These are phyloP conservation scores for Rutstroemia sp. DNA, from an alignment of 2,329 filamentous ascomycete species.

Conservation along the genomic window DNA sequence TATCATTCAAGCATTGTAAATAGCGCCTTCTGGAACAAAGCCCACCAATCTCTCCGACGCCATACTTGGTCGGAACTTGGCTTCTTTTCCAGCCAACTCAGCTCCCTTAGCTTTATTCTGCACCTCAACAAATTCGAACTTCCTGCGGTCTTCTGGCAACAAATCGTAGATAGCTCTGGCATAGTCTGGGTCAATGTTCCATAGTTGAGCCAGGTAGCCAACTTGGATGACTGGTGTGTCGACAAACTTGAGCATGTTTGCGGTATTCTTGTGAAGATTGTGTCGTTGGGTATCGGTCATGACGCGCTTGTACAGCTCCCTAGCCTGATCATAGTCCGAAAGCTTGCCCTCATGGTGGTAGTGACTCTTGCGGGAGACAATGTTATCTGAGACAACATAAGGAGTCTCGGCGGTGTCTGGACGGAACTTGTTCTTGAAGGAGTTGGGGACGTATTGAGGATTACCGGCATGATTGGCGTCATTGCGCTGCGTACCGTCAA, in stretches of 20 bases:
- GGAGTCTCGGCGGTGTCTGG: conserved; percentile 61
- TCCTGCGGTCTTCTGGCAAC: conserved; percentile 1
- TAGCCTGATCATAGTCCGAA: conserved; percentile 13
- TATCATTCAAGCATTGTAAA: neutral
- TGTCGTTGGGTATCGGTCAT: neutral
- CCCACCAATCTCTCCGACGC: conserved; percentile 5
- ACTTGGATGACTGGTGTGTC: conserved; percentile 1
- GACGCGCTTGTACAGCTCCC: conserved; percentile 2
- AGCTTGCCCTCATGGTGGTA: conserved; percentile 7
- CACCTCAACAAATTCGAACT: conserved; percentile 9
- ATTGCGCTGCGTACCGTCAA: conserved; percentile 31
- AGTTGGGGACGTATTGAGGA: conserved; percentile 33
- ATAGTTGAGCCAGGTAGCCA: conserved; percentile 41
- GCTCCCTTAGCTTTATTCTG: conserved; percentile 6
- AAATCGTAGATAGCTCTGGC: conserved; percentile 3
- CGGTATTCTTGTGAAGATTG: conserved; percentile 1
- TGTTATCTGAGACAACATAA: conserved; percentile 38
- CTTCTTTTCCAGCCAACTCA: conserved; percentile 54
- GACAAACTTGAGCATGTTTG: neutral
- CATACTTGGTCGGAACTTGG: conserved; percentile 76
- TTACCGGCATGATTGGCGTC: conserved; percentile 40
- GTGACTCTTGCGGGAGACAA: conserved; percentile 1
- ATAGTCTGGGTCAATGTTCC: conserved; percentile 32
- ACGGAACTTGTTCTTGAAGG: conserved; percentile 49
- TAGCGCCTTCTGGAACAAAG: neutral